A percentile compares a stretch with the other conserved stretches of the same genome.
Conservation (phyloP, 176 grass and related monocot species). For the Pontederia crassipes region DNA sequence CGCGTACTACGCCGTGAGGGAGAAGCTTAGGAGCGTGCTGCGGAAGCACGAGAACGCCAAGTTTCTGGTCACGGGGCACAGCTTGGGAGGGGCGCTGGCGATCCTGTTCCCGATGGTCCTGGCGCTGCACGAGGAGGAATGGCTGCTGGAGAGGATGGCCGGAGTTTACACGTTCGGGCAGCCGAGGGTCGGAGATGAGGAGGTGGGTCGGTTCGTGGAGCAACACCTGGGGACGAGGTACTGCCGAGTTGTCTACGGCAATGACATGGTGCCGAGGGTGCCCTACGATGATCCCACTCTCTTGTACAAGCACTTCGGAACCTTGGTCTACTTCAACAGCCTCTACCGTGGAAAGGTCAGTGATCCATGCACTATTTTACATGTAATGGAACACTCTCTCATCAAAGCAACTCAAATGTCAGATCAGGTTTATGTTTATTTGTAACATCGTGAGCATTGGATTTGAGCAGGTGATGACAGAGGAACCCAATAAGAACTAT, state of each 20-base stretch:
- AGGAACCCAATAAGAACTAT: conserved; percentile 85
- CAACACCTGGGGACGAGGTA: conserved; percentile 37
- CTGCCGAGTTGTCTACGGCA: conserved; percentile 32
- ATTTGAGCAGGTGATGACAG: conserved; percentile 4
- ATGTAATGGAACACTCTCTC: too few relatives aligned
- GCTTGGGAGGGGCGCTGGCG: conserved; percentile 48
- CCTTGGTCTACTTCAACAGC: conserved; percentile 33
- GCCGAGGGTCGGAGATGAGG: conserved; percentile 46
- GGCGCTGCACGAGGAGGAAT: conserved; percentile 40
- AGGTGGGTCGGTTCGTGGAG: conserved; percentile 37
- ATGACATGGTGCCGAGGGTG: conserved; percentile 32
- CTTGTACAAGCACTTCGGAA: conserved; percentile 37
- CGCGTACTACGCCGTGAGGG: conserved; percentile 46
- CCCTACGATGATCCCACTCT: conserved; percentile 27
- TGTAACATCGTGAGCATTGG: too few relatives aligned
- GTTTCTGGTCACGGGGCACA: conserved; percentile 49
- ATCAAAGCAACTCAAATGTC: too few relatives aligned
- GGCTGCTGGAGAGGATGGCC: conserved; percentile 27
- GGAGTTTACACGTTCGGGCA: conserved; percentile 52
- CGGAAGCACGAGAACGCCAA: conserved; percentile 23
- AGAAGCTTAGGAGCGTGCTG: conserved; percentile 23
- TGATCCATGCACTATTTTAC: too few relatives aligned
- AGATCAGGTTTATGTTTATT: too few relatives aligned
- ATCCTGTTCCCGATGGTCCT: conserved; percentile 38
- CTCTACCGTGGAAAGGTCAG: conserved; percentile 40